phyloP scores from a whole-genome alignment of 306 rosid genomes.

The Cyclanthera cordifolia region DNA sequence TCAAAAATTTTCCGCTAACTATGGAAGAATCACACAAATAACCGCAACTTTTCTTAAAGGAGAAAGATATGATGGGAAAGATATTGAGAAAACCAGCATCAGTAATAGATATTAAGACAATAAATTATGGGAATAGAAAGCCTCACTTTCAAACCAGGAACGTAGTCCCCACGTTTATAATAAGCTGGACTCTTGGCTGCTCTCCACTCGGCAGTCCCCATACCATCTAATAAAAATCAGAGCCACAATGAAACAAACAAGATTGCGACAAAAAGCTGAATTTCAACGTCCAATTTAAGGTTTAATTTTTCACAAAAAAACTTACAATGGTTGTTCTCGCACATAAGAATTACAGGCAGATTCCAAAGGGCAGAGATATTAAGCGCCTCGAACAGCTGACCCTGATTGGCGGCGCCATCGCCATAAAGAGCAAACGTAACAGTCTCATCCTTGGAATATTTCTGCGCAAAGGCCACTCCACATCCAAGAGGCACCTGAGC shows the following conservation, averaged over 20 bases:
- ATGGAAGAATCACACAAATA: background rate
- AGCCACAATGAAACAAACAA: background rate
- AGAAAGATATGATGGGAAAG: background rate
- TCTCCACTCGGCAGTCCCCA: constrained; percentile 97
- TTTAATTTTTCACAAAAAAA: background rate
- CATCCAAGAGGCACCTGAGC: constrained; percentile 86
- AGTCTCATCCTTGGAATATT: constrained; percentile 55
- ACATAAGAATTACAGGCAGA: constrained; percentile 85
- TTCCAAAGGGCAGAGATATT: constrained; percentile 92
- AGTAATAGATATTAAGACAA: background rate
- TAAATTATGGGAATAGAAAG: background rate
- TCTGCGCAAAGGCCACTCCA: constrained; percentile 82
- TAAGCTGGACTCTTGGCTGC: constrained; percentile 84
- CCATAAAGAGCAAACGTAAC: constrained; percentile 73
- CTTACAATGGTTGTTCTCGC: constrained; percentile 97
- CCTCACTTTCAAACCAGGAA: constrained; percentile 80
- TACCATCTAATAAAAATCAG: constrained; percentile 43
- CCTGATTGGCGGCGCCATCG: constrained; percentile 96
- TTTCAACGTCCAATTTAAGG: background rate
- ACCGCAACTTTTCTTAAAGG: background rate
- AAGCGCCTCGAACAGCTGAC: constrained; percentile 90
- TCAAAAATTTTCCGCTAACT: background rate
- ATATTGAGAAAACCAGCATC: background rate
- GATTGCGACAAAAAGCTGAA: background rate
- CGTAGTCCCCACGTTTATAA: constrained; percentile 96